These are phyloP conservation scores for Aureobasidium sp. DNA, from an alignment of 2,329 filamentous ascomycete species.

Conservation along the genomic window DNA sequence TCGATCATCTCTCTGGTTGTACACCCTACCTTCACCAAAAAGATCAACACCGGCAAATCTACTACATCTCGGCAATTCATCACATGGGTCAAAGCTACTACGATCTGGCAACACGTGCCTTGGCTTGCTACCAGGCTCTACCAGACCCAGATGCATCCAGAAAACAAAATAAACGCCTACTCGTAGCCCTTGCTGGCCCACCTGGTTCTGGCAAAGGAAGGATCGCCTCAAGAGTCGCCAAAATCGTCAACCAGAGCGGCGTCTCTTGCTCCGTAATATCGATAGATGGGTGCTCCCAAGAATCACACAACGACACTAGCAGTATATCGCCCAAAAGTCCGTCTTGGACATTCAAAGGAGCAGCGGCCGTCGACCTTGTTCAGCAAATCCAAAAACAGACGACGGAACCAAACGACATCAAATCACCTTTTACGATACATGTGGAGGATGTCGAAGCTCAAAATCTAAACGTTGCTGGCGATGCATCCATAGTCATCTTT, in stretches of 20 bases:
- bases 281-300: slow-evolving; percentile 4
- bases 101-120: slow-evolving; percentile 2
- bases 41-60: neutral
- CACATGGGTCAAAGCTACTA: slow-evolving; percentile 3
- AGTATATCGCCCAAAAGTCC: neutral
- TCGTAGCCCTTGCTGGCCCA: slow-evolving; percentile 2
- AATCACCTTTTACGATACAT: slow-evolving; percentile 1
- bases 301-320: neutral
- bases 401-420: neutral
- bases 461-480: neutral
- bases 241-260: slow-evolving; percentile 4
- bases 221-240: slow-evolving; percentile 2
- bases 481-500: slow-evolving; percentile 8
- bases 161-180: slow-evolving; percentile 7
- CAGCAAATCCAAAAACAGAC: slow-evolving; percentile 1
- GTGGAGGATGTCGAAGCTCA: neutral
- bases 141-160: slow-evolving; percentile 1
- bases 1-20: neutral
- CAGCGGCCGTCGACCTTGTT: slow-evolving; percentile 5
- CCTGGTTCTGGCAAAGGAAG: slow-evolving; percentile 4
- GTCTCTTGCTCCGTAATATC: slow-evolving; percentile 7
- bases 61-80: neutral
- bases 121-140: slow-evolving; percentile 1
- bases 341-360: slow-evolving; percentile 2
- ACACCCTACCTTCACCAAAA: neutral